Conservation (phyloP, 2,329 filamentous ascomycete genomes). For the Penicillium sp. region DNA sequence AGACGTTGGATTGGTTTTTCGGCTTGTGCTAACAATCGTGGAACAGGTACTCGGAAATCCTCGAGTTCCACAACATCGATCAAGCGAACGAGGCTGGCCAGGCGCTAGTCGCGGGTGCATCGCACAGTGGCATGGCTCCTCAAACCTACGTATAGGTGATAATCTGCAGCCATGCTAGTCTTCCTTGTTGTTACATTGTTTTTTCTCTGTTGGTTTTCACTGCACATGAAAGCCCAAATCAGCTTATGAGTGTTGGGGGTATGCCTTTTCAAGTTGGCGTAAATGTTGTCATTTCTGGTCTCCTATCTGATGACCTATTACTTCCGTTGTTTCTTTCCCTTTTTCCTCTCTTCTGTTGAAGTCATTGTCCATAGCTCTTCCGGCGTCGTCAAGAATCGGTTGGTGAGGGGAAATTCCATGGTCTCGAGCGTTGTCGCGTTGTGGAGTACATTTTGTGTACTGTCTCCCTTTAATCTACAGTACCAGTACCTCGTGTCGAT, state of each 20-base stretch:
- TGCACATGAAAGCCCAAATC: constrained; percentile 26
- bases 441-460: not conserved
- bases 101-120: constrained; percentile 36
- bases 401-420: constrained; percentile 31
- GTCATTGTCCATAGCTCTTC: constrained; percentile 35
- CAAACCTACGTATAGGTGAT: constrained; percentile 37
- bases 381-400: constrained; percentile 35
- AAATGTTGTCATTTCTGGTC: constrained; percentile 21
- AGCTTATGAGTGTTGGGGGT: constrained; percentile 27
- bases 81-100: constrained; percentile 44
- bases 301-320: not conserved
- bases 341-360: constrained; percentile 25
- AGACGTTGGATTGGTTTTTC: not conserved
- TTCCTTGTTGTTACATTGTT: constrained; percentile 23
- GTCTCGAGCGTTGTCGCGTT: constrained; percentile 20
- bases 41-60: constrained; percentile 92
- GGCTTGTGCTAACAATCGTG: not conserved
- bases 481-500: not conserved
- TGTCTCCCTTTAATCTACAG: not conserved
- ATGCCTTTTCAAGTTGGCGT: constrained; percentile 27
- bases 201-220: constrained; percentile 30
- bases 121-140: constrained; percentile 24
- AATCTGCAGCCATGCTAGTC: constrained; percentile 16
- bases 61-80: constrained; percentile 97
- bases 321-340: constrained; percentile 15